Conservation (phyloP, 345 rosid genomes). For the Cardamine occulta region DNA sequence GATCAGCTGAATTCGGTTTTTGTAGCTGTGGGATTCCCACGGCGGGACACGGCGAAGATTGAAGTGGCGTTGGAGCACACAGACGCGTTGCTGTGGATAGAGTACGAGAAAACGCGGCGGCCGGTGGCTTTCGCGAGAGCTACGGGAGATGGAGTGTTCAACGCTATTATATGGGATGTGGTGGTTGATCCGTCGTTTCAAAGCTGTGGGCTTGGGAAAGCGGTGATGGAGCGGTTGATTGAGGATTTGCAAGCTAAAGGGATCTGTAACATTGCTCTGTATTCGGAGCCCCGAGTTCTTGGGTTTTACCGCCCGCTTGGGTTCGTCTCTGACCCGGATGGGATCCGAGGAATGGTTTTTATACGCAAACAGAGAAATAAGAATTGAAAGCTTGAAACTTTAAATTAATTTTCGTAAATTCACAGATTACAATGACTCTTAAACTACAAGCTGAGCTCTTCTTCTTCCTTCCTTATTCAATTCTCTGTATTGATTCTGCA, state of each 20-base stretch:
- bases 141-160: slow-evolving; percentile 89
- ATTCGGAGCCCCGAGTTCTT: slow-evolving; percentile 90
- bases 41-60: slow-evolving; percentile 77
- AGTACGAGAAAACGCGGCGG: slow-evolving; percentile 58
- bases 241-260: slow-evolving; percentile 63
- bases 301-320: slow-evolving; percentile 91
- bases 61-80: slow-evolving; percentile 75
- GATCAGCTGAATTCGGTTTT: slow-evolving; percentile 76
- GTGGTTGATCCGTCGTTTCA: slow-evolving; percentile 92
- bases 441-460: slow-evolving; percentile 11
- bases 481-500: background rate
- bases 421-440: slow-evolving; percentile 24
- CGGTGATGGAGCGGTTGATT: slow-evolving; percentile 78
- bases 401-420: background rate
- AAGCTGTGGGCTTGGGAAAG: slow-evolving; percentile 84
- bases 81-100: slow-evolving; percentile 67
- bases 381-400: slow-evolving; percentile 28
- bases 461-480: slow-evolving; percentile 8
- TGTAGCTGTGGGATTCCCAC: slow-evolving; percentile 88
- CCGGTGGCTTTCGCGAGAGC: slow-evolving; percentile 95
- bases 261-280: slow-evolving; percentile 72
- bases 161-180: slow-evolving; percentile 96
- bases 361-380: slow-evolving; percentile 61
- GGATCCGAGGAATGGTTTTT: slow-evolving; percentile 91
- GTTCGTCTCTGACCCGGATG: slow-evolving; percentile 90